phyloP scores from a whole-genome alignment of 495 filamentous ascomycete genomes.

The Saxophila tyrrhenica region DNA sequence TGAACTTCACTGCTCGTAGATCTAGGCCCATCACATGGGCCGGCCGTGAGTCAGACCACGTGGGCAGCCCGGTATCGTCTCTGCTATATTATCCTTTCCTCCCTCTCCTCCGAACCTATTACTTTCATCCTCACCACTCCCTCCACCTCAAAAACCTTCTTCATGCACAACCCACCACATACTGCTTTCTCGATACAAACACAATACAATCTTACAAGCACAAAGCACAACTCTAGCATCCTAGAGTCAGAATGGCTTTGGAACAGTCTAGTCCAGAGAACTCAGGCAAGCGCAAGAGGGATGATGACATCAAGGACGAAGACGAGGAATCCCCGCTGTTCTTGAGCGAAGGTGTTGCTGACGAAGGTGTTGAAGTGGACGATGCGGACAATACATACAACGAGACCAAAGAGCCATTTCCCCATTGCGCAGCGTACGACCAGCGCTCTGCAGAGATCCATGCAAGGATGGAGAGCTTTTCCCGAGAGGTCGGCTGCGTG shows the following conservation, averaged over 20 bases:
- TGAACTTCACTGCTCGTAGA: too few species aligned
- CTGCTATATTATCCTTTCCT: too few species aligned
- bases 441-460: background rate
- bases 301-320: background rate
- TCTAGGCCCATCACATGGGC: too few species aligned
- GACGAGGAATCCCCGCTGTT: background rate
- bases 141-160: too few species aligned
- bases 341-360: background rate
- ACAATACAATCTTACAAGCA: too few species aligned
- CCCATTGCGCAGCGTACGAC: slow-evolving; percentile 8
- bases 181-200: too few species aligned
- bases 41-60: too few species aligned
- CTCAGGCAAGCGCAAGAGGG: background rate
- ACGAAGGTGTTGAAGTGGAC: background rate
- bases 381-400: background rate
- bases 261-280: background rate
- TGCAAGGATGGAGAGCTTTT: background rate
- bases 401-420: slow-evolving; percentile 1
- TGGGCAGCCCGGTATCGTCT: too few species aligned
- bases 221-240: too few species aligned
- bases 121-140: too few species aligned
- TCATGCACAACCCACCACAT: too few species aligned
- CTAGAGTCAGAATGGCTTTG: background rate
- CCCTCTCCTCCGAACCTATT: too few species aligned
- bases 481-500: background rate